Percentiles rank a stretch among this genome's conserved stretches.
These are phyloP conservation scores for Dichomitus squalens DNA, from an alignment of 1,284 basidiomycete genomes.

Conservation along the genomic window DNA sequence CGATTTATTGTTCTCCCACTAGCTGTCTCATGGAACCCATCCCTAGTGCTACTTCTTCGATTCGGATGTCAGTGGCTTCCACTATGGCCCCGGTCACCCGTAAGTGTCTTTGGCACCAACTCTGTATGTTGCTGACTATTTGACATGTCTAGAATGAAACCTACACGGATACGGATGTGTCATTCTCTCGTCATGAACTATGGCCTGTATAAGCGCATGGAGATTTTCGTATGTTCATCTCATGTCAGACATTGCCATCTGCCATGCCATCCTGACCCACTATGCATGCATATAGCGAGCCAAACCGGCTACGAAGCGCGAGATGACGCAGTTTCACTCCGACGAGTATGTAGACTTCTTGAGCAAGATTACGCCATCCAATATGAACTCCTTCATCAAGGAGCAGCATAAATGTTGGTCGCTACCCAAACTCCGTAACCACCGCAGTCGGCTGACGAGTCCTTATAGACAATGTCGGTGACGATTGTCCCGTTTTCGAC, in stretches of 20 bases:
- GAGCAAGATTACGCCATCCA: conserved; percentile 81
- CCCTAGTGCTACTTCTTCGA: conserved; percentile 95
- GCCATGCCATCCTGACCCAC: not conserved
- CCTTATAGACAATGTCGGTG: conserved; percentile 78
- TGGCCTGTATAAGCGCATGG: conserved; percentile 96
- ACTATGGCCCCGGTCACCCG: conserved; percentile 95
- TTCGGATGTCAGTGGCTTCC: conserved; percentile 97
- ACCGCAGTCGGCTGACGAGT: not conserved
- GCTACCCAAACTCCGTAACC: not conserved
- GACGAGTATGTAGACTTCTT: conserved; percentile 95
- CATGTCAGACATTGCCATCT: not conserved
- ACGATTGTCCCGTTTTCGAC: conserved; percentile 99
- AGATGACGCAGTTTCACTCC: conserved; percentile 95
- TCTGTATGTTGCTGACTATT: conserved; percentile 4
- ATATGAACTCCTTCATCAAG: conserved; percentile 86
- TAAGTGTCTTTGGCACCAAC: conserved; percentile 38
- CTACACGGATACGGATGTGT: conserved; percentile 98
- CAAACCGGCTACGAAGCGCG: conserved; percentile 98
- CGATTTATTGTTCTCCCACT: conserved; percentile 10
- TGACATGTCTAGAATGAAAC: conserved; percentile 77
- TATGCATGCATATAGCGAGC: conserved; percentile 66
- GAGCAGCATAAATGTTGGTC: conserved; percentile 92
- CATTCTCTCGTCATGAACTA: conserved; percentile 99
- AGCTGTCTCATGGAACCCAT: not conserved
- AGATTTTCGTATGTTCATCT: conserved; percentile 79